A percentile compares a stretch with the other conserved stretches of the same genome.
These are phyloP conservation scores for Quercus parvula DNA, from an alignment of 306 rosid species.

Conservation along the genomic window DNA sequence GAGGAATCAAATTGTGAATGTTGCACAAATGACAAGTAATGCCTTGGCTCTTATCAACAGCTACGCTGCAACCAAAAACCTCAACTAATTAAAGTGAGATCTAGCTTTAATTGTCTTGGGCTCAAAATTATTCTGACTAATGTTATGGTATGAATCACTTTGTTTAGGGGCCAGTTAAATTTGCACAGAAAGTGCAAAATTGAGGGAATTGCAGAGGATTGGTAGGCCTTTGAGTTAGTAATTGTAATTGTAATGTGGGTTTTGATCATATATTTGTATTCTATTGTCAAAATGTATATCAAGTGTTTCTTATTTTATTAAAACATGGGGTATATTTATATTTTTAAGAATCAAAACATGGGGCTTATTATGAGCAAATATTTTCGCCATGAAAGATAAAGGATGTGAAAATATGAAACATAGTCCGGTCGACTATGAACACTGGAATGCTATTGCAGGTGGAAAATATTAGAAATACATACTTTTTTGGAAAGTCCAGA, in stretches of 20 bases:
- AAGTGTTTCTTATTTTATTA: too few species aligned
- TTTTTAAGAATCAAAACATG: too few species aligned
- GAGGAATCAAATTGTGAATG: constrained; percentile 17
- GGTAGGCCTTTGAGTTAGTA: not conserved
- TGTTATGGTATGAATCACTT: not conserved
- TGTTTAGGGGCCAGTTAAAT: not conserved
- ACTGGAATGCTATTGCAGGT: too few species aligned
- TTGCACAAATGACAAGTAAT: constrained; percentile 36
- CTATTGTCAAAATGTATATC: not conserved
- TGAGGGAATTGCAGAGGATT: not conserved
- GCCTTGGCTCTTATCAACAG: constrained; percentile 43
- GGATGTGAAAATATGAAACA: too few species aligned
- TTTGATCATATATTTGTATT: not conserved
- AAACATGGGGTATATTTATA: too few species aligned
- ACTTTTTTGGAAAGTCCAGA: too few species aligned
- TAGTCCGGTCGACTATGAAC: too few species aligned
- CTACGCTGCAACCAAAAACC: constrained; percentile 23
- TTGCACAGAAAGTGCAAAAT: not conserved
- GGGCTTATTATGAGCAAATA: too few species aligned
- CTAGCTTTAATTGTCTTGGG: not conserved
- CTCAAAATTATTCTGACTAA: not conserved
- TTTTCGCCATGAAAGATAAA: too few species aligned
- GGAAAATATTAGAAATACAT: too few species aligned
- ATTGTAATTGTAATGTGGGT: too few species aligned
- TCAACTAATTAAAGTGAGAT: not conserved